Evolutionary conservation across 345 rosid species (phyloP).

Genomic region (Abelmoschus esculentus): DNA sequence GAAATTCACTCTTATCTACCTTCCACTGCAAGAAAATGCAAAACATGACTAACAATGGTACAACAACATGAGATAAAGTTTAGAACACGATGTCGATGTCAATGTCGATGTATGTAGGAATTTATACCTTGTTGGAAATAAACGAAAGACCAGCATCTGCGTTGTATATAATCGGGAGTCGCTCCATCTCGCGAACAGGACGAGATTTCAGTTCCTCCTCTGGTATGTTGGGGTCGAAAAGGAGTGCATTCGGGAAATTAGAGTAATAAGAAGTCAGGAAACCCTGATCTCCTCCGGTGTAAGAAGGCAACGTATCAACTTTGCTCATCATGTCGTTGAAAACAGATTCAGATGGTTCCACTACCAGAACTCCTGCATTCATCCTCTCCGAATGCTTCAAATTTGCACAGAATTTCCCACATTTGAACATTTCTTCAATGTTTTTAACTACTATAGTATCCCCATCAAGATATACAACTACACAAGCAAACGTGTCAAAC

Average conservation of each 20-base stretch:
- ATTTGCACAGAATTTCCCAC: constrained; percentile 81
- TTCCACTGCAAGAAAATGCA: constrained; percentile 56
- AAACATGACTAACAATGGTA: background rate
- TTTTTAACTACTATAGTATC: constrained; percentile 90
- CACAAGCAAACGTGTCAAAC: background rate
- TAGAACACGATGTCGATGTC: background rate
- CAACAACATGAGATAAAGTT: background rate
- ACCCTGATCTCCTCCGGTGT: background rate
- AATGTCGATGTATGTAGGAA: background rate
- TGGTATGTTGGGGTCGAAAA: background rate
- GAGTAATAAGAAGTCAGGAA: background rate
- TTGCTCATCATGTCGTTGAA: constrained; percentile 79
- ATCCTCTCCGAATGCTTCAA: constrained; percentile 92
- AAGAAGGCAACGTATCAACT: constrained; percentile 56
- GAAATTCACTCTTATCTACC: constrained; percentile 85
- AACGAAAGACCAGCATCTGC: constrained; percentile 97
- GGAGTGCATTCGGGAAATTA: background rate
- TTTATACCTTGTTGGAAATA: constrained; percentile 77
- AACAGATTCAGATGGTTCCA: constrained; percentile 69
- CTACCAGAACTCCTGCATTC: constrained; percentile 94
- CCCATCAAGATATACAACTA: constrained; percentile 83
- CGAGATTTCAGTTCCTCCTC: constrained; percentile 26
- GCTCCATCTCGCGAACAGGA: constrained; percentile 71
- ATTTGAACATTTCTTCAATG: constrained; percentile 77
- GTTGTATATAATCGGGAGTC: constrained; percentile 81